Conservation (phyloP, 2,329 filamentous ascomycete genomes). For the Colletotrichum tropicicola region DNA sequence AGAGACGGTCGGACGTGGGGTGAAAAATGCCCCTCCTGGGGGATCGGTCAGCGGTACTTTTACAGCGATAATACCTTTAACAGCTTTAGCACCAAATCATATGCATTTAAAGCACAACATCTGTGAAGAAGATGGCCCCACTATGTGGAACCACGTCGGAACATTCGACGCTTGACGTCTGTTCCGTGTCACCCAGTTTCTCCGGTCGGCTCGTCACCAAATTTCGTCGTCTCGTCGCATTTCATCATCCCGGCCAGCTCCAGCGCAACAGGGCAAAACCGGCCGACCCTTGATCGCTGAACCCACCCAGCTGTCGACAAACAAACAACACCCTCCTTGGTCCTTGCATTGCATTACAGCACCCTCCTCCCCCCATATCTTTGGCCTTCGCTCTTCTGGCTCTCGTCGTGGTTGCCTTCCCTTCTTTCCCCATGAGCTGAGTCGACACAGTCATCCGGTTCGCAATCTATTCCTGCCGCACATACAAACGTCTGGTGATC, state of each 20-base stretch:
- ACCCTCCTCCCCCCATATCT: not conserved
- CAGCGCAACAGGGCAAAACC: not conserved
- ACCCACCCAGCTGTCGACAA: not conserved
- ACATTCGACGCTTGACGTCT: slow-evolving; percentile 19
- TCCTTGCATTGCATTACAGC: not conserved
- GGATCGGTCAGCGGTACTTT: slow-evolving; percentile 11
- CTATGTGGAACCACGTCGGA: slow-evolving; percentile 1
- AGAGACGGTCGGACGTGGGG: slow-evolving; percentile 24
- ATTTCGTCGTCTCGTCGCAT: slow-evolving; percentile 19
- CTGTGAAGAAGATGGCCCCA: not conserved
- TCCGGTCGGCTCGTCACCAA: slow-evolving; percentile 18
- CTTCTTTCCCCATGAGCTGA: slow-evolving; percentile 29
- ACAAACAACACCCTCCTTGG: not conserved
- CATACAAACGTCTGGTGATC: slow-evolving; percentile 23
- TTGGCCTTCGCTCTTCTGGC: slow-evolving; percentile 9
- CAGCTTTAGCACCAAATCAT: not conserved
- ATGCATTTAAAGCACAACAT: not conserved
- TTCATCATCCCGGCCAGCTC: slow-evolving; percentile 8
- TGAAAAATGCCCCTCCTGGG: slow-evolving; percentile 32
- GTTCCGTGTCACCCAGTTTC: slow-evolving; percentile 19
- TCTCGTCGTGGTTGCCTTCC: not conserved
- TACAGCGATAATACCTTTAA: slow-evolving; percentile 10
- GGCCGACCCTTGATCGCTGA: slow-evolving; percentile 29
- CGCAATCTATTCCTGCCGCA: slow-evolving; percentile 32
- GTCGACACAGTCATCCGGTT: slow-evolving; percentile 34